Percentiles rank a stretch among this genome's conserved stretches.
These are phyloP conservation scores for Akanthomyces lecanii DNA, from an alignment of 2,329 filamentous ascomycete genomes.

Conservation along the genomic window DNA sequence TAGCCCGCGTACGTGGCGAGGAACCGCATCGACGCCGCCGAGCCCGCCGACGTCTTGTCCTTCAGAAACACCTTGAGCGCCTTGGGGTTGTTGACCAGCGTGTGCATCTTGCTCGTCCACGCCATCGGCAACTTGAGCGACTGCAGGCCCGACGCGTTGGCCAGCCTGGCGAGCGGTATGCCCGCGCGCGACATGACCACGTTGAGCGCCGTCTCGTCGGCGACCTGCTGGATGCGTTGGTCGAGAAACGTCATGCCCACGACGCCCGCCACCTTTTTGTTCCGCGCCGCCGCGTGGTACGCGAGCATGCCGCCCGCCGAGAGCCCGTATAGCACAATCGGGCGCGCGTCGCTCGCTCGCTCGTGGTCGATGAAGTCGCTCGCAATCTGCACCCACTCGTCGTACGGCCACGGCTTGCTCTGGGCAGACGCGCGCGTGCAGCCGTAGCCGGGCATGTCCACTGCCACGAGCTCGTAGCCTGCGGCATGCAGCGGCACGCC, in stretches of 20 bases:
- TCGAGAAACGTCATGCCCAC: constrained; percentile 8
- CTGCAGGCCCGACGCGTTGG: neutral
- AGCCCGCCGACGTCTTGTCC: constrained; percentile 1
- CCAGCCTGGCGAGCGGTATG: neutral
- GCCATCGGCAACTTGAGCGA: neutral
- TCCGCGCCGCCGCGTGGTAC: constrained; percentile 2
- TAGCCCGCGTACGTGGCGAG: constrained; percentile 1
- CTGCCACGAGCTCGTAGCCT: neutral
- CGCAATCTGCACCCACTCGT: constrained; percentile 9
- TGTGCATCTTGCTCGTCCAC: constrained; percentile 1
- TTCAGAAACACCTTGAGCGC: neutral
- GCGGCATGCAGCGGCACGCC: constrained; percentile 4
- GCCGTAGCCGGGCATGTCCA: constrained; percentile 8
- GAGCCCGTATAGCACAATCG: constrained; percentile 4
- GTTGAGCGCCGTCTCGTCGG: constrained; percentile 1
- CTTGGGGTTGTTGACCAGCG: neutral
- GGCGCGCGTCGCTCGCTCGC: neutral
- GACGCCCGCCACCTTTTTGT: neutral
- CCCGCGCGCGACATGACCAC: neutral
- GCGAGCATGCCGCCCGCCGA: constrained; percentile 4
- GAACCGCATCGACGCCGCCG: constrained; percentile 1
- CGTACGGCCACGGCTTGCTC: neutral
- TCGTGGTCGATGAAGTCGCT: constrained; percentile 7
- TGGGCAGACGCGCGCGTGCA: neutral
- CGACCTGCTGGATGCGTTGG: constrained; percentile 2